A percentile compares a stretch with the other conserved stretches of the same genome.
Evolutionary conservation across 208 protist genomes (phyloP).

Genomic region (Acanthamoeba healyi): DNA sequence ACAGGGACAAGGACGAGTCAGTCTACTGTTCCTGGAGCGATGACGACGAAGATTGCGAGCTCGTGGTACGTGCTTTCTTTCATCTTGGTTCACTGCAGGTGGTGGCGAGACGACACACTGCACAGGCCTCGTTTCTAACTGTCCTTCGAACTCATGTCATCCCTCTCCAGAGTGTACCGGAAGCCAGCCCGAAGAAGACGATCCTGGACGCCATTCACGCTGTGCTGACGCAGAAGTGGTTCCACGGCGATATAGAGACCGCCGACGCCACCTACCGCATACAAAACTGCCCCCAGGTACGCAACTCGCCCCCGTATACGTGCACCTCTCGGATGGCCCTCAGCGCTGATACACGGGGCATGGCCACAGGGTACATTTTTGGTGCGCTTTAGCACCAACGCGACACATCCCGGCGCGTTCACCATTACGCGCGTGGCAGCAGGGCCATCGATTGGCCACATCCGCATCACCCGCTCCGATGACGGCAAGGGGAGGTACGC

Average conservation of each 20-base stretch:
- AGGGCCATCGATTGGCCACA: conserved; percentile 65
- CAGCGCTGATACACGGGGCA: too few relatives aligned
- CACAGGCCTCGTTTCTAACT: too few relatives aligned
- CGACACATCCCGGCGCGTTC: conserved; percentile 51
- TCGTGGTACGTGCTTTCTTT: neutral
- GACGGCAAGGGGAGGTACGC: conserved; percentile 13
- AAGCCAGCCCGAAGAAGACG: conserved; percentile 2
- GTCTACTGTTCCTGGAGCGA: conserved; percentile 18
- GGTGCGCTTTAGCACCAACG: conserved; percentile 56
- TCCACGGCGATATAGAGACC: conserved; percentile 58
- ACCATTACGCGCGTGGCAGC: conserved; percentile 66
- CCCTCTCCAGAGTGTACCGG: neutral
- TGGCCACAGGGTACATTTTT: conserved; percentile 70
- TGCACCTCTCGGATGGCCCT: neutral
- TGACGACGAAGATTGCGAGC: neutral
- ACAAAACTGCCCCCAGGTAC: conserved; percentile 53
- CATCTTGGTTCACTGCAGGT: too few relatives aligned
- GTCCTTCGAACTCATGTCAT: too few relatives aligned
- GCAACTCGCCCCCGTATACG: neutral
- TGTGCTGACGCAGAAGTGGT: conserved; percentile 58
- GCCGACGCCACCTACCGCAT: conserved; percentile 46
- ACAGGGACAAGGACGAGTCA: neutral
- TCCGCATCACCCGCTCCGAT: conserved; percentile 61
- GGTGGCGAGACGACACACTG: too few relatives aligned
- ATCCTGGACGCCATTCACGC: conserved; percentile 15